Evolutionary conservation across 2,329 filamentous ascomycete species (phyloP).

Genomic region (Claviceps arundinis): DNA sequence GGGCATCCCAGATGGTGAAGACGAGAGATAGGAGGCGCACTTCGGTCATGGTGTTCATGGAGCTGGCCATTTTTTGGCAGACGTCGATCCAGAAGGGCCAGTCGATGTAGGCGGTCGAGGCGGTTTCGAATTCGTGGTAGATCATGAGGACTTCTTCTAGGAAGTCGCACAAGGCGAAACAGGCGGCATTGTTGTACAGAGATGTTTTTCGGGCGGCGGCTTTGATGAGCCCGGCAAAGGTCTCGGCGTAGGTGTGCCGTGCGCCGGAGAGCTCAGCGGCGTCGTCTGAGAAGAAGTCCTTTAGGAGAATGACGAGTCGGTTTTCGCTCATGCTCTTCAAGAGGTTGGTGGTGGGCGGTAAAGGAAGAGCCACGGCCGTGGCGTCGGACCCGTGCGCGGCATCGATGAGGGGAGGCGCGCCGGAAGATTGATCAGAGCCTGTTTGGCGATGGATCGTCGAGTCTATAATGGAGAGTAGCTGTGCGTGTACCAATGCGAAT

Average conservation of each 20-base stretch:
- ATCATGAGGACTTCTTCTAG: slow-evolving; percentile 68
- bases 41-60: slow-evolving; percentile 81
- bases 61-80: slow-evolving; percentile 64
- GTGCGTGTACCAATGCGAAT: slow-evolving; percentile 68
- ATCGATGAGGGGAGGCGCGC: slow-evolving; percentile 31
- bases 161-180: slow-evolving; percentile 84
- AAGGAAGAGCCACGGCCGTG: slow-evolving; percentile 46
- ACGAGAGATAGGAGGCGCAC: slow-evolving; percentile 73
- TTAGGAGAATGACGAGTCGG: slow-evolving; percentile 65
- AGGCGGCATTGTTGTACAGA: slow-evolving; percentile 68
- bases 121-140: slow-evolving; percentile 33
- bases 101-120: slow-evolving; percentile 43
- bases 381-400: slow-evolving; percentile 47
- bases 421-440: slow-evolving; percentile 30
- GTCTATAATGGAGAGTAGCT: slow-evolving; percentile 67
- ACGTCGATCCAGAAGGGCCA: slow-evolving; percentile 81
- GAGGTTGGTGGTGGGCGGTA: slow-evolving; percentile 50
- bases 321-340: slow-evolving; percentile 81
- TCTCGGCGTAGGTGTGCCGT: slow-evolving; percentile 60
- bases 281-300: slow-evolving; percentile 55
- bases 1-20: slow-evolving; percentile 65
- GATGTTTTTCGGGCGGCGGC: slow-evolving; percentile 63
- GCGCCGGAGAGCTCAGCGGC: slow-evolving; percentile 25
- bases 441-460: slow-evolving; percentile 70
- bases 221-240: slow-evolving; percentile 61